phyloP scores from a whole-genome alignment of 1,284 basidiomycete genomes.

The Fomitopsis pinicola region DNA sequence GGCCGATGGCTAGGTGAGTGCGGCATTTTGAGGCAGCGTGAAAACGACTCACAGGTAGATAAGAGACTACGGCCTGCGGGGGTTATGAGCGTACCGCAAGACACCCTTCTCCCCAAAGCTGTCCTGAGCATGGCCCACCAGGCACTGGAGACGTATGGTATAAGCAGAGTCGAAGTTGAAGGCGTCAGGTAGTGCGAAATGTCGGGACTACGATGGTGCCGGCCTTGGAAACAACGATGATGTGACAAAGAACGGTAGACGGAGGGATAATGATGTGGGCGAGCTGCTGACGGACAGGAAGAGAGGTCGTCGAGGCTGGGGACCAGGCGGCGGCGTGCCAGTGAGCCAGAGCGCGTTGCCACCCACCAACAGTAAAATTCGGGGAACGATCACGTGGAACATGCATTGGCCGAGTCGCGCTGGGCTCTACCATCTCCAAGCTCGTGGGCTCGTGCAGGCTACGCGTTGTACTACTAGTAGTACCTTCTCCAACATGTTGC shows the following conservation, averaged over 20 bases:
- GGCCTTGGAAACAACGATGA: too few relatives aligned
- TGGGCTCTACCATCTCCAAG: too few relatives aligned
- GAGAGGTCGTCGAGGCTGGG: too few relatives aligned
- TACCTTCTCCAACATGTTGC: too few relatives aligned
- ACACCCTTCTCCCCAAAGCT: constrained; percentile 2
- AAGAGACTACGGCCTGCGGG: not conserved
- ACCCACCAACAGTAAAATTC: not conserved
- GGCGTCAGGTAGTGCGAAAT: not conserved
- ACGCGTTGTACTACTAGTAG: too few relatives aligned
- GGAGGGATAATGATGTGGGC: too few relatives aligned
- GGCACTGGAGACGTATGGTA: not conserved
- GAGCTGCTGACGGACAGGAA: too few relatives aligned
- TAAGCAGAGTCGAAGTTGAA: not conserved
- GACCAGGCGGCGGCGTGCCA: too few relatives aligned
- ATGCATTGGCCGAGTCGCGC: too few relatives aligned
- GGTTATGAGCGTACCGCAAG: not conserved
- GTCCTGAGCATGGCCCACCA: constrained; percentile 4
- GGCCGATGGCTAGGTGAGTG: not conserved
- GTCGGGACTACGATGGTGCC: not conserved
- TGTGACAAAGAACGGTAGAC: too few relatives aligned
- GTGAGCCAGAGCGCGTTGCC: too few relatives aligned
- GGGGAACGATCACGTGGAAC: not conserved
- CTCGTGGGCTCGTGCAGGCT: too few relatives aligned
- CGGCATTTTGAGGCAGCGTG: not conserved
- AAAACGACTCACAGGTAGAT: not conserved